Evolutionary conservation across 371 early-diverging fungal genomes (phyloP).

Genomic region (Actinomucor elegans): DNA sequence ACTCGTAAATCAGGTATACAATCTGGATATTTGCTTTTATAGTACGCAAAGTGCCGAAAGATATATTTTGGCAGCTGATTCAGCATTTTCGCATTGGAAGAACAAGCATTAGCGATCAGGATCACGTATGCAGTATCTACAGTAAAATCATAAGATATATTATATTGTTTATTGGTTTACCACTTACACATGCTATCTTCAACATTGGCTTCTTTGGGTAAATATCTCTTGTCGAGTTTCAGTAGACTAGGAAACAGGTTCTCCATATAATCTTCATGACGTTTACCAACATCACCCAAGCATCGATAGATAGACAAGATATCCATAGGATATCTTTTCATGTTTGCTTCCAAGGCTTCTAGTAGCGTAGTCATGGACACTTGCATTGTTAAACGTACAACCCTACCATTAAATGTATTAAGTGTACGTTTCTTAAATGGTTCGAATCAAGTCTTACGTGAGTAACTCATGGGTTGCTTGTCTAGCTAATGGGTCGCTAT

Average conservation of each 20-base stretch:
- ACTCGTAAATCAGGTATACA: constrained; percentile 64
- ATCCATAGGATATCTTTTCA: constrained; percentile 70
- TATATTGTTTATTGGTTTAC: background rate
- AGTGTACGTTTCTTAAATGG: background rate
- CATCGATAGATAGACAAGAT: constrained; percentile 66
- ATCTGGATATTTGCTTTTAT: constrained; percentile 67
- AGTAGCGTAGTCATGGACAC: constrained; percentile 46
- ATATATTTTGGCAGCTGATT: constrained; percentile 65
- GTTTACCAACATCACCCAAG: constrained; percentile 59
- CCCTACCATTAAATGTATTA: constrained; percentile 21
- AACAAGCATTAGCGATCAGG: constrained; percentile 69
- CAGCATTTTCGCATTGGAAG: constrained; percentile 47
- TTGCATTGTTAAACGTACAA: constrained; percentile 40
- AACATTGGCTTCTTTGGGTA: constrained; percentile 68
- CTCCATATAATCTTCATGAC: constrained; percentile 59
- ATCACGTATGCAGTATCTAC: constrained; percentile 70
- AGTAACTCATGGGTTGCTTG: constrained; percentile 68
- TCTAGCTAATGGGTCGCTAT: constrained; percentile 66
- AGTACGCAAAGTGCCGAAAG: constrained; percentile 71
- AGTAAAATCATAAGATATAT: too few species aligned
- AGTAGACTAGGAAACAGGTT: constrained; percentile 56
- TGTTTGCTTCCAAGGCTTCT: constrained; percentile 54
- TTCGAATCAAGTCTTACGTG: constrained; percentile 38
- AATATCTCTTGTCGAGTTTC: constrained; percentile 61
- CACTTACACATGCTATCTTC: constrained; percentile 64